Base-by-base conservation (phyloP, 768 basidiomycete genomes). In the Russula lepida region DNA sequence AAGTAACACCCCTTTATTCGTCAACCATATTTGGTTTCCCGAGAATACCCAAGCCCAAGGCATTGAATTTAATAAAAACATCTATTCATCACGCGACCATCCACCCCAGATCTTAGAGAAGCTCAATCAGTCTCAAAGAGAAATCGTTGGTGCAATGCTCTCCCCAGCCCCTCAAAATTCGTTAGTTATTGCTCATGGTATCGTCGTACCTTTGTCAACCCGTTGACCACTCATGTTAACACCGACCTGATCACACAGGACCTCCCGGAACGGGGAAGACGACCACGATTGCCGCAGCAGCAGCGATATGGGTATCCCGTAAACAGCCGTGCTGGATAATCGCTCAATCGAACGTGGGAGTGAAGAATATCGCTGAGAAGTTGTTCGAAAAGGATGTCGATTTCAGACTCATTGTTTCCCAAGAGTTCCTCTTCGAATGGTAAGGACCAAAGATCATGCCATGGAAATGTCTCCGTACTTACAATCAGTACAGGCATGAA, bases 331-430 rank as follows among this genome's bases (percentile, higher is more conserved):
- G 88, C 3, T 92, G 87, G 85, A 80, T 92, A 7, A 74, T 89
- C 67, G 88, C 89, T 12, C 86, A 92, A 65, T 87, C 86, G 19
- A 92, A 92, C 72, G 83, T 91, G 49, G 89, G 86, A 12, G 89
- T 92, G 27, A 89, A 89, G 71, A 92, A 92, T 65, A 91, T 92
- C 71, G 89, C 88, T 37, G 81, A 85, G 67, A 88, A 85, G 71
- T 72, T 92, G 35, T 68, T 77, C 35, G 70, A 76, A n/a, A 73
- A 78, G 65, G 74, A 73, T 0, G 77, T 88, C 58, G 67, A 79
- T 13, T 92, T 85, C 81, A 82, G 76, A 58, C 76, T 92, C 27
- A 27, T 72, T 7, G 71, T 72, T 1, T 72, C 71, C 6, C 50
- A 61, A 8, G 71, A 71, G 25, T 72, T 72, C 50, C 56, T 65